Evolutionary conservation across 768 basidiomycete genomes (phyloP), one percentile per base, ranked within the genome.

Genomic region (Russula emetica): DNA sequence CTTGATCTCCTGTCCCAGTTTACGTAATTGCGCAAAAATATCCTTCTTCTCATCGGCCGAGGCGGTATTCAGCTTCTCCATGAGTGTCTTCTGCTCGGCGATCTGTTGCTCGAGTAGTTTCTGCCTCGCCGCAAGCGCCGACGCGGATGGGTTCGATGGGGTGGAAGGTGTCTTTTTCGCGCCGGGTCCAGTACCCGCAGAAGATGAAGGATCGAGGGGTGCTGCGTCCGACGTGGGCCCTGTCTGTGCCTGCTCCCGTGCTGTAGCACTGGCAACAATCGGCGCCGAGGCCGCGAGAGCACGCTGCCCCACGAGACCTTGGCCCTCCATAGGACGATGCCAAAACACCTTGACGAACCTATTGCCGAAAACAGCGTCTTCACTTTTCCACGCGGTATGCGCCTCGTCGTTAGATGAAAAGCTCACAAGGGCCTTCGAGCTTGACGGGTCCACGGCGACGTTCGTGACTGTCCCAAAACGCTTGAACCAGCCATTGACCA

Each of bases 341-440:
- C 95, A 97, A 70, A 96, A 92, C 38, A 97, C 81, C 75, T 95
- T 96, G 68, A 97, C 94, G 73, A 97, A 97, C 55, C 95, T 85
- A 69, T 94, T 95, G 13, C 85, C 85, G 71, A 97, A 97, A 16
- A 97, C 88, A n/a, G 94, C 93, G 66, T 96, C 93, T 74, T 95
- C 91, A 28, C 86, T 85, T 73, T 91, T 92, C 90, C 94, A 94
- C 1, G 95, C 95, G 14, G 84, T 82, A 70, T 88, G 85, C 0
- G 95, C 95, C 70, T 94, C 90, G 24, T 82, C 83, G 72, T 94
- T 92, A 10, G 80, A 83, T 38, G 84, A 80, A 74, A 97, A 98
- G 67, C 89, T 93, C 66, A 98, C 89, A 55, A 98, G 76, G 0
- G 94, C 94, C 72, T 94, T 92, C 51, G 84, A 81, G 51, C 79